Conservation (phyloP, 345 rosid genomes). For the Streptanthus diversifolius region DNA sequence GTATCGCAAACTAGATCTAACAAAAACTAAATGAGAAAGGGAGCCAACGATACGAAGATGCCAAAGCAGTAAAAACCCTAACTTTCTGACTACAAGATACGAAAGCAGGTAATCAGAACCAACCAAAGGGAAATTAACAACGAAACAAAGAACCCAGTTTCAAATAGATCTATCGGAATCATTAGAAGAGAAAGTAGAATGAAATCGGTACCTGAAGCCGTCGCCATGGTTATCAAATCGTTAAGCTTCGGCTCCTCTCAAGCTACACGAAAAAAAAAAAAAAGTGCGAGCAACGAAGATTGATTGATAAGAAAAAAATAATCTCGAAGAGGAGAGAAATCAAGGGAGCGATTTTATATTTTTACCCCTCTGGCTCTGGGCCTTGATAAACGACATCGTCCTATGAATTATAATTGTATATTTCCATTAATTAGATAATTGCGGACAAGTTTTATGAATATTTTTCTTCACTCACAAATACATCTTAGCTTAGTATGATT, state of each 20-base stretch:
- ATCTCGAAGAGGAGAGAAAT: not conserved
- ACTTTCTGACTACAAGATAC: not conserved
- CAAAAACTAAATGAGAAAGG: not conserved
- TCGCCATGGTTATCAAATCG: constrained; percentile 21
- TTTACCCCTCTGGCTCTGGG: not conserved
- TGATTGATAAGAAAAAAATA: not conserved
- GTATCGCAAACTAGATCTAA: not conserved
- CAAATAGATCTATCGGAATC: not conserved
- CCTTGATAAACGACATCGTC: not conserved
- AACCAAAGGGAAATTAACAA: not conserved
- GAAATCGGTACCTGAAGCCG: constrained; percentile 26
- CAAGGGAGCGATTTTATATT: not conserved
- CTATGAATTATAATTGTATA: not conserved
- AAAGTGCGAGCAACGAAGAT: not conserved
- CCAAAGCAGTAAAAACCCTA: constrained; percentile 4
- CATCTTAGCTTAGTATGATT: not conserved
- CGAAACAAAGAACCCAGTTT: not conserved
- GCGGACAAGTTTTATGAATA: too few relatives aligned
- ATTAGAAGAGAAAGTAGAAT: not conserved
- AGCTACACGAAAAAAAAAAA: not conserved
- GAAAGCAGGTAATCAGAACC: not conserved
- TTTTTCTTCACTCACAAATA: too few relatives aligned
- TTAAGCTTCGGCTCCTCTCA: constrained; percentile 15
- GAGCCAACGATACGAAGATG: not conserved
- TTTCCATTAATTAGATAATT: not conserved